Percentiles rank a stretch among this genome's conserved stretches.
phyloP scores from a whole-genome alignment of 108 stramenopile genomes.

The Nitzschia sp. region DNA sequence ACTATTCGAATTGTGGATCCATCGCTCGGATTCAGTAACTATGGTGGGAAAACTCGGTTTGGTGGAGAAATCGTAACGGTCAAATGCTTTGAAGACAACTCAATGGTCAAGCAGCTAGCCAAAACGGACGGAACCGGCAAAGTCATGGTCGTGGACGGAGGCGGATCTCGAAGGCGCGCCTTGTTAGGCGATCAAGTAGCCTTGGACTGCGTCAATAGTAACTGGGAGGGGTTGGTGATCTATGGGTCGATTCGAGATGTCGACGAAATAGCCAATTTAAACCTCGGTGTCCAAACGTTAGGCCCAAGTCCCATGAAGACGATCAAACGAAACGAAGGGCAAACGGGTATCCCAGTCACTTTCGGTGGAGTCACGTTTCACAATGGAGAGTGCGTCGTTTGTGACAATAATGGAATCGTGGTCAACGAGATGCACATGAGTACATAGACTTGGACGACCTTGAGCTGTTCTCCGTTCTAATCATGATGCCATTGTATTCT shows the following conservation, averaged over 20 bases:
- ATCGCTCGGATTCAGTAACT: slow-evolving; percentile 44
- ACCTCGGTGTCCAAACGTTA: slow-evolving; percentile 69
- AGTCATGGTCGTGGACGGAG: slow-evolving; percentile 76
- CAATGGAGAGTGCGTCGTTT: slow-evolving; percentile 32
- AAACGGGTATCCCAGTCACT: slow-evolving; percentile 21
- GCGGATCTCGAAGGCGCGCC: slow-evolving; percentile 58
- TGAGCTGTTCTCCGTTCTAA: too few relatives aligned
- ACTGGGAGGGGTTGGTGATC: slow-evolving; percentile 68
- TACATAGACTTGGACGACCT: background rate
- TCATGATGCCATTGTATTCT: too few relatives aligned
- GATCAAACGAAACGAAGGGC: slow-evolving; percentile 44
- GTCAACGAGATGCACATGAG: slow-evolving; percentile 20
- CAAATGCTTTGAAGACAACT: slow-evolving; percentile 74
- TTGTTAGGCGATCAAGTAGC: slow-evolving; percentile 74
- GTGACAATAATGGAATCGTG: slow-evolving; percentile 44
- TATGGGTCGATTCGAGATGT: slow-evolving; percentile 81
- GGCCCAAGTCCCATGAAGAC: slow-evolving; percentile 70
- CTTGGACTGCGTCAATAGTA: slow-evolving; percentile 44
- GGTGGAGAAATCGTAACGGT: slow-evolving; percentile 65
- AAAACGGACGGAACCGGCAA: slow-evolving; percentile 48
- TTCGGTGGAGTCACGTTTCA: slow-evolving; percentile 31
- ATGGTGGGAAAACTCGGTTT: slow-evolving; percentile 53
- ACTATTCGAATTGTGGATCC: slow-evolving; percentile 67
- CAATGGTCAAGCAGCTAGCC: slow-evolving; percentile 52
- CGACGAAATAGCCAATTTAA: slow-evolving; percentile 49